Conservation (phyloP, 306 rosid species). For the Lathyrus sativus region DNA sequence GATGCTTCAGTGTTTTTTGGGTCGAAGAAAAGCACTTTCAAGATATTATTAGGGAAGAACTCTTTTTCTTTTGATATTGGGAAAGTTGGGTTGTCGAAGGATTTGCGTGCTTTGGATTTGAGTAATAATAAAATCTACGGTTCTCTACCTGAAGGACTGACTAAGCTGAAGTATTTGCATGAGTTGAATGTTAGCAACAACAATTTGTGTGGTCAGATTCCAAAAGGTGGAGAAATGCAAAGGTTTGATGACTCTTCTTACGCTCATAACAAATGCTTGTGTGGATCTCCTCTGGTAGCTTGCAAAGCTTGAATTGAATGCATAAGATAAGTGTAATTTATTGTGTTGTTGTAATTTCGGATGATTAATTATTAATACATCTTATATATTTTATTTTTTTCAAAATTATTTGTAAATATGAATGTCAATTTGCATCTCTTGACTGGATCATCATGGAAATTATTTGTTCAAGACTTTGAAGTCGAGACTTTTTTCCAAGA, state of each 20-base stretch:
- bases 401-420: no score
- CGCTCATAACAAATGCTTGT: constrained; percentile 35
- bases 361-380: no score
- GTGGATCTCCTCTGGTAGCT: not conserved
- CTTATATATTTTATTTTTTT: no score
- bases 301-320: constrained; percentile 23
- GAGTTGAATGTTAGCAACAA: constrained; percentile 31
- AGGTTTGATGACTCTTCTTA: constrained; percentile 24
- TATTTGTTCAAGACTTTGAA: no score
- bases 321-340: no score
- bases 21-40: not conserved
- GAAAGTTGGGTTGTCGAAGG: constrained; percentile 26
- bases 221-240: not conserved
- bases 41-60: constrained; percentile 5
- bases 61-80: constrained; percentile 32
- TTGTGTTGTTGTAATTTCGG: no score
- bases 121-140: constrained; percentile 38
- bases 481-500: no score
- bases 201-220: constrained; percentile 25
- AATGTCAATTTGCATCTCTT: no score
- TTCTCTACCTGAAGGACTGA: constrained; percentile 17
- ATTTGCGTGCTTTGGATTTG: constrained; percentile 18
- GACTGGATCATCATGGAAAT: no score
- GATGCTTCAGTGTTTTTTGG: constrained; percentile 44
- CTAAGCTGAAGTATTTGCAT: constrained; percentile 4